These are phyloP conservation scores for Apiotrichum mycotoxinovorans DNA, from an alignment of 1,284 basidiomycete species.

Conservation along the genomic window DNA sequence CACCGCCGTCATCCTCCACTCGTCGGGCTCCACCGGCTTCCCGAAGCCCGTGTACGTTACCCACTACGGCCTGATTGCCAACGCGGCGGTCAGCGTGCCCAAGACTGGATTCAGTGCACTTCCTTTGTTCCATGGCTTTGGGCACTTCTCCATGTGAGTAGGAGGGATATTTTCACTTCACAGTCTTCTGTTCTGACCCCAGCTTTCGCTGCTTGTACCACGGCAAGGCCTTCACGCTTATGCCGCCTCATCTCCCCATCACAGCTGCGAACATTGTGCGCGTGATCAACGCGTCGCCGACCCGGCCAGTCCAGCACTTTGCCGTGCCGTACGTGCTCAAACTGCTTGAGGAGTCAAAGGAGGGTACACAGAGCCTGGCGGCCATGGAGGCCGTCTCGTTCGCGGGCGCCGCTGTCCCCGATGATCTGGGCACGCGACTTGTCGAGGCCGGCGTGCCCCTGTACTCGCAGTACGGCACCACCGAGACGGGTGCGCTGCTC, in stretches of 20 bases:
- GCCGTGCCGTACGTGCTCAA: slow-evolving; percentile 54
- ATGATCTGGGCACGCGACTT: slow-evolving; percentile 59
- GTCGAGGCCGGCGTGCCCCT: slow-evolving; percentile 57
- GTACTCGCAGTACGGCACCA: slow-evolving; percentile 58
- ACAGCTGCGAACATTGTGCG: slow-evolving; percentile 55
- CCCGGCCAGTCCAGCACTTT: slow-evolving; percentile 45
- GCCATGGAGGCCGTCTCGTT: slow-evolving; percentile 56
- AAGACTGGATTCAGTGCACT: slow-evolving; percentile 55
- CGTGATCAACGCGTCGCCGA: slow-evolving; percentile 41
- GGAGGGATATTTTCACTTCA: too few species aligned
- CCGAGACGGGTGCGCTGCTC: slow-evolving; percentile 46
- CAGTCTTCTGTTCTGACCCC: slow-evolving; percentile 27
- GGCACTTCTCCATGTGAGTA: slow-evolving; percentile 49
- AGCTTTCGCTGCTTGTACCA: slow-evolving; percentile 52
- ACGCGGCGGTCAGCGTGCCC: slow-evolving; percentile 39
- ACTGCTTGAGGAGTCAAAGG: slow-evolving; percentile 56
- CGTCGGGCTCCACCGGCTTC: slow-evolving; percentile 59
- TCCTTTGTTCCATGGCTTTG: slow-evolving; percentile 55
- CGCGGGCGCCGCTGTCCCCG: slow-evolving; percentile 46
- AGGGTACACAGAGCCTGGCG: slow-evolving; percentile 53
- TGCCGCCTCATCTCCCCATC: slow-evolving; percentile 57
- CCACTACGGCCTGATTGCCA: slow-evolving; percentile 45
- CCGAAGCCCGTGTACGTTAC: slow-evolving; percentile 49
- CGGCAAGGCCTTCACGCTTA: slow-evolving; percentile 54
- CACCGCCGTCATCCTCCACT: slow-evolving; percentile 60